Evolutionary conservation across 2,329 filamentous ascomycete species (phyloP).

Genomic region (Blumeria hordei): DNA sequence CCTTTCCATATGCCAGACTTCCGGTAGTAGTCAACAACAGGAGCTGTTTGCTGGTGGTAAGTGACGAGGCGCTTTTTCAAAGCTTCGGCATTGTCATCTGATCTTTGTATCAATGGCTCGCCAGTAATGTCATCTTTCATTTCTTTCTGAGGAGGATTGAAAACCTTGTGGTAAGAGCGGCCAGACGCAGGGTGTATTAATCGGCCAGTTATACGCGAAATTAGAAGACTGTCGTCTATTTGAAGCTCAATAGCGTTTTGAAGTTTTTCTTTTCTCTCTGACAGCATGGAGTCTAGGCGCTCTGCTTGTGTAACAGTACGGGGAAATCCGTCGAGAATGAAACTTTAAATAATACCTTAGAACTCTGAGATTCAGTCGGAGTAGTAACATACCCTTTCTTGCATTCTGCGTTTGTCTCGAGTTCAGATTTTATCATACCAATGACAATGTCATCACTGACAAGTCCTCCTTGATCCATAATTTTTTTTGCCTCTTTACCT

Average conservation of each 20-base stretch:
- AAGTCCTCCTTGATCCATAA: slow-evolving; percentile 95
- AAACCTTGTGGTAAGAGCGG: slow-evolving; percentile 92
- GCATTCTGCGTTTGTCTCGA: slow-evolving; percentile 85
- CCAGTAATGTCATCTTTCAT: slow-evolving; percentile 97
- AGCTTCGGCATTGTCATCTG: slow-evolving; percentile 88
- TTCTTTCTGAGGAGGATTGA: slow-evolving; percentile 82
- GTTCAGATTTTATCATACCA: slow-evolving; percentile 97
- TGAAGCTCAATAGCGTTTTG: slow-evolving; percentile 92
- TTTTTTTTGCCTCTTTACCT: slow-evolving; percentile 95
- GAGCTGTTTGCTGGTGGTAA: slow-evolving; percentile 82
- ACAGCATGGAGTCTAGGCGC: slow-evolving; percentile 81
- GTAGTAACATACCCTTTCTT: slow-evolving; percentile 57
- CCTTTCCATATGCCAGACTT: slow-evolving; percentile 92
- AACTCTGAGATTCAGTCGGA: neutral
- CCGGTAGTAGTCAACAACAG: slow-evolving; percentile 91
- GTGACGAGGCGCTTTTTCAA: slow-evolving; percentile 84
- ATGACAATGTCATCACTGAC: slow-evolving; percentile 99
- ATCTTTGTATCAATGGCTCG: slow-evolving; percentile 87
- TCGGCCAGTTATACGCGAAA: slow-evolving; percentile 88
- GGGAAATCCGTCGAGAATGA: slow-evolving; percentile 97
- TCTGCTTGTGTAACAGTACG: slow-evolving; percentile 89
- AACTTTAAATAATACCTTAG: slow-evolving; percentile 26
- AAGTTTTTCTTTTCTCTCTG: slow-evolving; percentile 52
- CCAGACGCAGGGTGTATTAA: slow-evolving; percentile 89
- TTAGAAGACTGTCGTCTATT: slow-evolving; percentile 83